Percentiles rank a stretch among this genome's conserved stretches.
These are phyloP conservation scores for Erodium trifolium DNA, from an alignment of 441 rosid genomes.

Conservation along the genomic window DNA sequence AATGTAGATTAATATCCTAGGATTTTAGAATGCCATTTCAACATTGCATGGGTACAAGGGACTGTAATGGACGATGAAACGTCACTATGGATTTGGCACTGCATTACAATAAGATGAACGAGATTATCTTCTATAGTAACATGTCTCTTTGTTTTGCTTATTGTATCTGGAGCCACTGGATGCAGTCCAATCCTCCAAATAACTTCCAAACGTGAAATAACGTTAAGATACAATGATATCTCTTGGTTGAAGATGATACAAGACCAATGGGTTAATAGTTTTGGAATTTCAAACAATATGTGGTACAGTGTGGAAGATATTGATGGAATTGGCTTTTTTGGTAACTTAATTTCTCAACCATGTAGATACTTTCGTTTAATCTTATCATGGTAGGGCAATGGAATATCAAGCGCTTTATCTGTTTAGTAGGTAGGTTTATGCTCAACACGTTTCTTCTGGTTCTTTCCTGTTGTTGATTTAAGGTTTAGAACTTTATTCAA, in stretches of 20 bases:
- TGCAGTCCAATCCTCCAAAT: not conserved
- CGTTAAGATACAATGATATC: not conserved
- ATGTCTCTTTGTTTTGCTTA: not conserved
- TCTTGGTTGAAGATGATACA: not conserved
- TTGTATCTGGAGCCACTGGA: not conserved
- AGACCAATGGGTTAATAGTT: not conserved
- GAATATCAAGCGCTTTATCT: not conserved
- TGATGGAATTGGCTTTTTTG: not conserved
- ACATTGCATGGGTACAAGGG: not conserved
- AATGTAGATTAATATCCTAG: not conserved
- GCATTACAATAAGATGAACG: not conserved
- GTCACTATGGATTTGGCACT: not conserved
- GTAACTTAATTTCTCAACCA: not conserved
- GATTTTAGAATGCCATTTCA: not conserved
- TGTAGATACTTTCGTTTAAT: not conserved
- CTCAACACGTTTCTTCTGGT: too few relatives aligned
- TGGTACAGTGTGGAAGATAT: not conserved
- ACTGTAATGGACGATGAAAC: not conserved
- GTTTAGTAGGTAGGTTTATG: not conserved
- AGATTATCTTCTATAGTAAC: not conserved
- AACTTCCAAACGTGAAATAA: not conserved
- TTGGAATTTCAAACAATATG: not conserved
- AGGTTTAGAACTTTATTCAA: not conserved
- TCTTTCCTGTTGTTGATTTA: too few relatives aligned
- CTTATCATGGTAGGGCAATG: not conserved